These are phyloP conservation scores for Ophiostoma fasciatum DNA, from an alignment of 2,329 filamentous ascomycete genomes.

Conservation along the genomic window DNA sequence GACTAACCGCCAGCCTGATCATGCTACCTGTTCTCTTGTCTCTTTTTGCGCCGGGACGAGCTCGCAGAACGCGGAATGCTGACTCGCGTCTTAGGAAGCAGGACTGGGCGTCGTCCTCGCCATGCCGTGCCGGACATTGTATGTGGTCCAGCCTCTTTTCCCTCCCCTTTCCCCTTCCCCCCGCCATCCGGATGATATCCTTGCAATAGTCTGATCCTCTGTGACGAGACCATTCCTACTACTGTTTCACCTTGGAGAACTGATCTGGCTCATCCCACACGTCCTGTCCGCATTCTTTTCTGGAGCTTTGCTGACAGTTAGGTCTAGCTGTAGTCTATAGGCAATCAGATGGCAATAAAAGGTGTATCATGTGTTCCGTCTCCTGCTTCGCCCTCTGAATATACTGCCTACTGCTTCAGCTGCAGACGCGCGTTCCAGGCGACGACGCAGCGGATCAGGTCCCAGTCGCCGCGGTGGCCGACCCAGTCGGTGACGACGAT, in stretches of 20 bases:
- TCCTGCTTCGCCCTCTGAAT: too few relatives aligned
- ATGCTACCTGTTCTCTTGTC: conserved; percentile 8
- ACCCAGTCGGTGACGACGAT: conserved; percentile 93
- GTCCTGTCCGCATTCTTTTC: conserved; percentile 12
- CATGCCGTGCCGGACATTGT: too few relatives aligned
- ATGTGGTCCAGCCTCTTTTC: too few relatives aligned
- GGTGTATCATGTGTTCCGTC: too few relatives aligned
- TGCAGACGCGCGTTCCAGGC: conserved; percentile 71
- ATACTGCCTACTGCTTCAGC: conserved; percentile 27
- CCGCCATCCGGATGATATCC: conserved; percentile 28
- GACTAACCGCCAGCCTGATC: conserved; percentile 13
- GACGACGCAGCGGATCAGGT: conserved; percentile 71
- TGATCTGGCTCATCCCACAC: conserved; percentile 28
- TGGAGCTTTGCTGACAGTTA: too few relatives aligned
- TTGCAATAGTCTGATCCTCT: conserved; percentile 35
- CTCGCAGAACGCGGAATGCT: too few relatives aligned
- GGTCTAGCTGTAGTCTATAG: background rate
- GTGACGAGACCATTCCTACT: conserved; percentile 33
- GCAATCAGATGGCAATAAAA: too few relatives aligned
- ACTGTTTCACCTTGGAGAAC: conserved; percentile 52
- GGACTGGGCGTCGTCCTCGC: too few relatives aligned
- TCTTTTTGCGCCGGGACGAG: too few relatives aligned
- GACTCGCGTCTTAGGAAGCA: too few relatives aligned
- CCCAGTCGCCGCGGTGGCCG: conserved; percentile 76
- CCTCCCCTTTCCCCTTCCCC: background rate